phyloP scores from a whole-genome alignment of 805 yeast genomes.

The Wickerhamiella sergipiensis region DNA sequence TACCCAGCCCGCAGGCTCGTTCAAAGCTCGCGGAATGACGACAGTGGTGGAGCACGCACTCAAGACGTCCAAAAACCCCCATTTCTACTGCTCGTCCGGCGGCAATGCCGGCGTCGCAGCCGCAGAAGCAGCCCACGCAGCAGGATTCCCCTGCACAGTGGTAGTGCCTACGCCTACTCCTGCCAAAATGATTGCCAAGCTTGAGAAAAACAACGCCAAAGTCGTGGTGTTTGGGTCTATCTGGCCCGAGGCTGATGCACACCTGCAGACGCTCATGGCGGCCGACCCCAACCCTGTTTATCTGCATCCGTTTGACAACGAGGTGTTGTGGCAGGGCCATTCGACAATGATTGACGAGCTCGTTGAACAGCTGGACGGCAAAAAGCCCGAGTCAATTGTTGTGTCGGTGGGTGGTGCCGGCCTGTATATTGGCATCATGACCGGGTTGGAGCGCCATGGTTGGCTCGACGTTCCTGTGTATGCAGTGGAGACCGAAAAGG shows the following conservation, averaged over 20 bases:
- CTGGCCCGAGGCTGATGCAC: conserved; percentile 70
- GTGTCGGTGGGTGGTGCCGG: conserved; percentile 98
- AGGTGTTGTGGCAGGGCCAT: conserved; percentile 88
- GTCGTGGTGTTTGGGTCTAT: conserved; percentile 51
- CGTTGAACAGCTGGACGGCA: conserved; percentile 57
- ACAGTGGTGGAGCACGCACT: conserved; percentile 23
- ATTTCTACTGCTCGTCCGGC: conserved; percentile 51
- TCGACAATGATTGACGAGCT: conserved; percentile 86
- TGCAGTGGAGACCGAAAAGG: conserved; percentile 39
- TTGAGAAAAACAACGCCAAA: conserved; percentile 35
- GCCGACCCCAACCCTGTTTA: conserved; percentile 78
- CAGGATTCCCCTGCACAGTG: conserved; percentile 43
- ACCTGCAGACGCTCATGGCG: conserved; percentile 59
- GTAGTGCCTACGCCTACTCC: conserved; percentile 44
- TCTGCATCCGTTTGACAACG: conserved; percentile 88
- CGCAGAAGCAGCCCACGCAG: conserved; percentile 66
- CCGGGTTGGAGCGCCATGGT: conserved; percentile 57
- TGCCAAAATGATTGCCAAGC: conserved; percentile 31
- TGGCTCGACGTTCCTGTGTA: conserved; percentile 26
- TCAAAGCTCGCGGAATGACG: conserved; percentile 43
- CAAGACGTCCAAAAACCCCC: conserved; percentile 27
- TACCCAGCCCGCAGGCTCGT: conserved; percentile 79
- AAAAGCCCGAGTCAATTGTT: conserved; percentile 67
- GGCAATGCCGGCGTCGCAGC: conserved; percentile 98
- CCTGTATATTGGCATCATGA: conserved; percentile 71